A percentile compares a stretch with the other conserved stretches of the same genome.
Conservation (phyloP, 2,329 filamentous ascomycete species). For the Aspergillus amoenus region DNA sequence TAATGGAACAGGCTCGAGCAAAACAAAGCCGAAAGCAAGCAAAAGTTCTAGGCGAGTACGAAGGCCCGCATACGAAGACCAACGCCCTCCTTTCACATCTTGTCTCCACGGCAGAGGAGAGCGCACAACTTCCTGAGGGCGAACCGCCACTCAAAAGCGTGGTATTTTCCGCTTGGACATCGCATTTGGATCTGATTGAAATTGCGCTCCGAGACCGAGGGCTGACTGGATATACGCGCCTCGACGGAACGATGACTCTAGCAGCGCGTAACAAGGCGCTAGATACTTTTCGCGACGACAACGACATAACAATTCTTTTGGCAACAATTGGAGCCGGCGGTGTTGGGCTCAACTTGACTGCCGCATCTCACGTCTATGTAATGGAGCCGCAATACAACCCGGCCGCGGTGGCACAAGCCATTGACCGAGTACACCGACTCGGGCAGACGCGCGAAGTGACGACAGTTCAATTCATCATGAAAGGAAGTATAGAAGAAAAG, state of each 20-base stretch:
- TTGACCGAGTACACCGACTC: constrained; percentile 88
- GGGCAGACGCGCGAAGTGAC: constrained; percentile 86
- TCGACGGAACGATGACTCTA: constrained; percentile 87
- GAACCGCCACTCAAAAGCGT: constrained; percentile 86
- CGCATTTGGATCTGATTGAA: constrained; percentile 88
- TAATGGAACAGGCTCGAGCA: constrained; percentile 58
- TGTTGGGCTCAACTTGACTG: constrained; percentile 84
- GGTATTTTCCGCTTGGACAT: constrained; percentile 95
- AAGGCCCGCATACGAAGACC: constrained; percentile 90
- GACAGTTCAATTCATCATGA: constrained; percentile 90
- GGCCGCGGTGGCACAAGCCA: constrained; percentile 87
- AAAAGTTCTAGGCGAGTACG: constrained; percentile 67
- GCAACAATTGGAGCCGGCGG: constrained; percentile 92
- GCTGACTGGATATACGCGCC: constrained; percentile 65
- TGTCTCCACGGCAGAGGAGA: constrained; percentile 60
- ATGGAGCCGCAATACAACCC: constrained; percentile 99
- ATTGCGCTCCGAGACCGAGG: constrained; percentile 65
- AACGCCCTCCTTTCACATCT: constrained; percentile 76
- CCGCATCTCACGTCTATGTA: constrained; percentile 83
- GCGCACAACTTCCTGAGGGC: constrained; percentile 46
- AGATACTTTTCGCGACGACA: constrained; percentile 72
- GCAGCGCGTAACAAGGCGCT: constrained; percentile 72
- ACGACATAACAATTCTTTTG: constrained; percentile 73
- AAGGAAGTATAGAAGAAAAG: constrained; percentile 86
- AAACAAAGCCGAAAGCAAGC: constrained; percentile 54